Percentiles rank a stretch among this genome's conserved stretches.
Conservation (phyloP, 306 rosid genomes). For the Cucurbita moschata region DNA sequence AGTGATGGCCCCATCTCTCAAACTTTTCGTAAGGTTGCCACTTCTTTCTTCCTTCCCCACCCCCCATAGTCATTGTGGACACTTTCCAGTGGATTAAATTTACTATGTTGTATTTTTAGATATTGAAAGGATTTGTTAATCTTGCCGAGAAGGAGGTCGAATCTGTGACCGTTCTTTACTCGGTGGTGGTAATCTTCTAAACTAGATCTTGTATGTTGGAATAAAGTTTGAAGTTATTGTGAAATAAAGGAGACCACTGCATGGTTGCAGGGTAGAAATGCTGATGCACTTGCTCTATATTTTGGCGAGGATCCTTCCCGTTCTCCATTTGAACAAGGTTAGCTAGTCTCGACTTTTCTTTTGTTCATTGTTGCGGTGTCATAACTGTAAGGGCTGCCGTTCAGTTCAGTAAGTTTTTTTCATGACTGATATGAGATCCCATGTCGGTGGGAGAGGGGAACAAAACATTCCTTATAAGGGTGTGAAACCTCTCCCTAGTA, state of each 20-base stretch:
- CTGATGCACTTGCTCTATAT: slow-evolving; percentile 83
- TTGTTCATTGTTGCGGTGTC: background rate
- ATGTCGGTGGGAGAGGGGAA: too few species aligned
- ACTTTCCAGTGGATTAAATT: background rate
- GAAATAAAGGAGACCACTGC: slow-evolving; percentile 8
- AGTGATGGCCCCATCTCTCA: slow-evolving; percentile 86
- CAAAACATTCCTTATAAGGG: too few species aligned
- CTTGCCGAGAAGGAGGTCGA: slow-evolving; percentile 71
- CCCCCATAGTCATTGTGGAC: background rate
- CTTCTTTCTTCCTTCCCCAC: slow-evolving; percentile 1
- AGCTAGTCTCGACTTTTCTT: slow-evolving; percentile 3
- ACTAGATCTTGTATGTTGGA: slow-evolving; percentile 6
- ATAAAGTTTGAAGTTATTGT: background rate
- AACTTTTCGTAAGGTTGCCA: slow-evolving; percentile 59
- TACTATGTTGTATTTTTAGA: slow-evolving; percentile 27
- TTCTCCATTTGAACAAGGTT: slow-evolving; percentile 93
- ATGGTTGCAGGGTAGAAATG: slow-evolving; percentile 75
- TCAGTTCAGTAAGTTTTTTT: too few species aligned
- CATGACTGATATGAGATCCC: too few species aligned
- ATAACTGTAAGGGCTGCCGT: too few species aligned
- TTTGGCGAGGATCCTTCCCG: slow-evolving; percentile 92
- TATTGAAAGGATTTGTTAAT: slow-evolving; percentile 53
- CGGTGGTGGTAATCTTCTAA: slow-evolving; percentile 59
- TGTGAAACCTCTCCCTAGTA: too few species aligned
- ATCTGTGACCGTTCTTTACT: slow-evolving; percentile 57